A percentile compares a stretch with the other conserved stretches of the same genome.
phyloP scores from a whole-genome alignment of 768 basidiomycete genomes.

The Leccinum barrowsii region DNA sequence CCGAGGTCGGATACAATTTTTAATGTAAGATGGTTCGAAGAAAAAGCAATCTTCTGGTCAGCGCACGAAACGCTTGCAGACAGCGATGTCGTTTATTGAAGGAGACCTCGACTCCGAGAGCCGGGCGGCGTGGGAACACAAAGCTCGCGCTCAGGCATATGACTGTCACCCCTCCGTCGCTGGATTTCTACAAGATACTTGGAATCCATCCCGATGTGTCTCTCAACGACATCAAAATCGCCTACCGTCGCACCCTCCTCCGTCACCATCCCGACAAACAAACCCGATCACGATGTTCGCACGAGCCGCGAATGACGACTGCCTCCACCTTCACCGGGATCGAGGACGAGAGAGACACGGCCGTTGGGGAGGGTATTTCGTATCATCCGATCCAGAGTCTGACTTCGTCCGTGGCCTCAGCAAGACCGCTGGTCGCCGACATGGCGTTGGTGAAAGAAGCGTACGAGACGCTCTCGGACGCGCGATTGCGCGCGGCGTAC shows the following conservation, averaged over 20 bases:
- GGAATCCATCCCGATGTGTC: conserved; percentile 48
- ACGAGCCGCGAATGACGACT: not conserved
- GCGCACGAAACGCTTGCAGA: no score
- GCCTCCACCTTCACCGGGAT: not conserved
- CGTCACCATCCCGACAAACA: conserved; percentile 63
- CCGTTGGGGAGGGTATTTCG: not conserved
- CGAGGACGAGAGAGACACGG: conserved; percentile 19
- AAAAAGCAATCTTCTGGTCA: no score
- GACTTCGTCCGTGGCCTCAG: not conserved
- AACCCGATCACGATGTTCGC: not conserved
- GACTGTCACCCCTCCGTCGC: not conserved
- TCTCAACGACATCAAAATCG: conserved; percentile 56
- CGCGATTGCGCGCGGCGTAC: conserved; percentile 46
- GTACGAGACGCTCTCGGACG: conserved; percentile 55
- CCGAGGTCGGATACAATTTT: no score
- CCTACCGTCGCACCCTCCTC: conserved; percentile 66
- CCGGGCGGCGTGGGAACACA: no score
- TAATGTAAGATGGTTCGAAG: no score
- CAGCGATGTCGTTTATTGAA: no score
- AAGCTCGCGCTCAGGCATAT: no score
- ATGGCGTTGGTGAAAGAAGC: conserved; percentile 66
- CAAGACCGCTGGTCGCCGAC: conserved; percentile 27
- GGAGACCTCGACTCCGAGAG: no score
- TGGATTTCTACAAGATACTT: conserved; percentile 63
- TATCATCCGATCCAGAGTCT: not conserved